Base-by-base conservation (phyloP, 2,329 filamentous ascomycete species). In the Emergomyces orientalis region DNA sequence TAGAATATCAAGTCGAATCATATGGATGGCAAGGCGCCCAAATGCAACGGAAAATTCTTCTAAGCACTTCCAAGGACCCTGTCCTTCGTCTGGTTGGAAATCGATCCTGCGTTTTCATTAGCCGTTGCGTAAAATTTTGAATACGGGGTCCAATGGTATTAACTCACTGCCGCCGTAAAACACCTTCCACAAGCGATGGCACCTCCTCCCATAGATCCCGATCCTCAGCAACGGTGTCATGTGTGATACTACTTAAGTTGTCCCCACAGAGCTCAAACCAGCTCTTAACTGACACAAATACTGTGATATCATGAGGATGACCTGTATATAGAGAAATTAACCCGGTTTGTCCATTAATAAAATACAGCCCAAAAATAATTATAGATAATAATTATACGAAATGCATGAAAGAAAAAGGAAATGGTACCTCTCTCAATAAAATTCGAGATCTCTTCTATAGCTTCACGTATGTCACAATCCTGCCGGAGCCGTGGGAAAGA, bases 191-290 rank as follows among this genome's bases (percentile, higher is more conserved):
- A 22, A 80, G 51, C 2, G 63, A 65, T 13, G 79, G 78, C 9
- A 81, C 59, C 17, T 75, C 71, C 39, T 77, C 73, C 78, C 79
- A 81, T 64, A 81, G 78, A 5, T 78, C 75, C 30, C 70, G 70
- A 43, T 80, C 74, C 13, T 78, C 73, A 9, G 70, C 62, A 45
- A 75, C 70, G 6, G 74, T 67, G 52, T 75, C 73, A 25, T 71
- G 67, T 0, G 73, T 71, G 4, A 79, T 64, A 25, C 69, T 70
- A 45, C 75, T 68, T 27, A 78, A 65, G 37, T 72, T 67, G 25
- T 69, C 64, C 9, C 69, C 68, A 60, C 76, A 78, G 11, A 74
- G 69, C 27, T 74, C 71, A 49, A 81, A 67, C 79, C 79, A 81
- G 19, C 71, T 66, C 61, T 76, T 78, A 14, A 80, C 67, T 3